Evolutionary conservation across 2,329 filamentous ascomycete genomes (phyloP), one percentile per base, ranked within the genome.

Genomic region (Epichloe sylvatica): DNA sequence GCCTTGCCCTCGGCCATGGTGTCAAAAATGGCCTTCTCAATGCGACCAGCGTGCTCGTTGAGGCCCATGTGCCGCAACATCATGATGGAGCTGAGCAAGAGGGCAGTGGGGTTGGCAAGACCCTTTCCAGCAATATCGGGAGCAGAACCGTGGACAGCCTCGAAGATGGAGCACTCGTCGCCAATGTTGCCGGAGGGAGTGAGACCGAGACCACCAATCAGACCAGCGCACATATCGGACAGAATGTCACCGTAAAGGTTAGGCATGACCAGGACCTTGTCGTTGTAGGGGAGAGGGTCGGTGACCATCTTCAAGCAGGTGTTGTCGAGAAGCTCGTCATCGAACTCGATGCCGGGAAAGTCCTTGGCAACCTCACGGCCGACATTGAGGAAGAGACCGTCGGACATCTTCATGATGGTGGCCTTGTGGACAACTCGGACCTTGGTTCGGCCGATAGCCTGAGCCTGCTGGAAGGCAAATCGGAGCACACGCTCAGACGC

Each of bases 401-500:
- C 92, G 67, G 85, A 91, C 87, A 96, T 94, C 83, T 98, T 98
- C 92, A 98, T 98, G 76, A 98, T 98, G 66, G 92, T 97, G 69
- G 92, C 92, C 81, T 98, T 98, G 85, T 98, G 92, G 56, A 97
- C 90, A 53, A 89, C 91, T 65, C 90, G 88, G 64, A 97, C 91
- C 85, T 96, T 96, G 68, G 82, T 90, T 77, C 87, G 86, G 72
- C 90, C 89, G 64, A 96, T 85, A 61, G 87, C 81, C 70, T 92
- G 79, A 60, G 92, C 92, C 69, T 98, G 89, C 75, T 98, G 91
- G 83, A 98, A 98, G 62, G 94, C 92, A 70, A 89, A 98, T 66
- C 90, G 84, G 59, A 97, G 81, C 49, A 98, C 92, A 61, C 92
- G 85, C 81, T 98, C 92, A 58, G 82, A 90, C 56, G 92, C 92